Evolutionary conservation across 2,329 filamentous ascomycete genomes (phyloP), one percentile per base, ranked within the genome.

Genomic region (Delphinella strobiligena): DNA sequence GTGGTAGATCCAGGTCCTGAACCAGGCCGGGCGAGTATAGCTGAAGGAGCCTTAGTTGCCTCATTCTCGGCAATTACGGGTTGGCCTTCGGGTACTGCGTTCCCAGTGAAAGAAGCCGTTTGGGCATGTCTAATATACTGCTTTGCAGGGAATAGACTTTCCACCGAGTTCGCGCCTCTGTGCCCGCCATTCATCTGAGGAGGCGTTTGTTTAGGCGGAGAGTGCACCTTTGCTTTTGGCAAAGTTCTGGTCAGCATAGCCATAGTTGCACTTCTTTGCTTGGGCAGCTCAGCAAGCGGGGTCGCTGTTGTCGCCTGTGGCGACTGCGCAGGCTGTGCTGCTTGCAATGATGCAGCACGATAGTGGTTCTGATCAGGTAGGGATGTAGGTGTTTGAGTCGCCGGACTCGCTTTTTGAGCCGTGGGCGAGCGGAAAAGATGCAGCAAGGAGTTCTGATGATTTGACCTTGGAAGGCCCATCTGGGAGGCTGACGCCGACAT

Each of bases 381-480:
- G n/a, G n/a, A n/a, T n/a, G n/a, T n/a, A n/a, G n/a, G n/a, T n/a
- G n/a, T n/a, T 27, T 27, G 7, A 12, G 7, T 12, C 12, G 22
- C 38, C 10, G 36, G 44, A 14, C 45, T 38, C 1, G 49, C 45
- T 33, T 52, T 52, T 12, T 53, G 37, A 12, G 47, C 47, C 1
- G 52, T 48, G 2, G 58, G 52, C 3, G 54, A 51, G 10, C 55
- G 55, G 49, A 72, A 68, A 2, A 71, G 50, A 41, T 59, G 63
- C 17, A 72, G 51, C 16, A 72, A 49, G 5, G 61, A 56, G 36
- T 61, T 59, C 45, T 69, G 65, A 36, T 69, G 66, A 14, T 57
- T 54, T 29, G 52, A 62, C 34, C 58, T 55, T 14, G 59, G 32
- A 19, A 33, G 46, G 12, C 18, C 14, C 24, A 39, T 27, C 18